Conservation (phyloP, 306 rosid species). For the Rosa multiflora region DNA sequence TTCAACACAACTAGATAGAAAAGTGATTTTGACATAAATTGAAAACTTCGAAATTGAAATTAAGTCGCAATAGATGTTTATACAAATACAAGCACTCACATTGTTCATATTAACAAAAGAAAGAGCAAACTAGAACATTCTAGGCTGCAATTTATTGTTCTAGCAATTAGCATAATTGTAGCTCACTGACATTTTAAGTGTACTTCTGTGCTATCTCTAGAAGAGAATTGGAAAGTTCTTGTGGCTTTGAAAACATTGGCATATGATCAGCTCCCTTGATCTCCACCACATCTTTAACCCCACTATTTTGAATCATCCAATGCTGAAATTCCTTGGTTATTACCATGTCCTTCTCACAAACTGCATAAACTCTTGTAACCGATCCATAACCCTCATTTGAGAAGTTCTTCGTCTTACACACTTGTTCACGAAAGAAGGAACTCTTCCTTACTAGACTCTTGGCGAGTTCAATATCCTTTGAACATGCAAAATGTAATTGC, state of each 20-base stretch:
- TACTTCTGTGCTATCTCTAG: conserved; percentile 28
- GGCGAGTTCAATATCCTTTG: conserved; percentile 53
- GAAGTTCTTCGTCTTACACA: conserved; percentile 33
- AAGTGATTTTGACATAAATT: neutral
- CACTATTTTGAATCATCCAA: conserved; percentile 56
- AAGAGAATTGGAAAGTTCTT: conserved; percentile 32
- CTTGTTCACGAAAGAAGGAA: conserved; percentile 42
- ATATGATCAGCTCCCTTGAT: conserved; percentile 46
- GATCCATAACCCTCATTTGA: conserved; percentile 44
- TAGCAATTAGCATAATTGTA: neutral
- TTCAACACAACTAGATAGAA: neutral
- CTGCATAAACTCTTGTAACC: conserved; percentile 29
- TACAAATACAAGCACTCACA: neutral
- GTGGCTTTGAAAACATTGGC: conserved; percentile 43
- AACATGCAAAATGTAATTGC: neutral
- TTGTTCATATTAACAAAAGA: neutral
- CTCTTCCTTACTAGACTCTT: conserved; percentile 34
- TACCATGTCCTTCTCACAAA: conserved; percentile 30
- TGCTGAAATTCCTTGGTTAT: conserved; percentile 30
- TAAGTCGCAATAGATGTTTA: neutral
- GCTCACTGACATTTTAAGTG: conserved; percentile 5
- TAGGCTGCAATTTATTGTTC: neutral
- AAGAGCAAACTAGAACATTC: neutral
- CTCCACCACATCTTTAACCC: conserved; percentile 34
- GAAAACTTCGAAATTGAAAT: neutral